Base-by-base conservation (phyloP, 768 basidiomycete species). In the Hemileccinum impolitum region DNA sequence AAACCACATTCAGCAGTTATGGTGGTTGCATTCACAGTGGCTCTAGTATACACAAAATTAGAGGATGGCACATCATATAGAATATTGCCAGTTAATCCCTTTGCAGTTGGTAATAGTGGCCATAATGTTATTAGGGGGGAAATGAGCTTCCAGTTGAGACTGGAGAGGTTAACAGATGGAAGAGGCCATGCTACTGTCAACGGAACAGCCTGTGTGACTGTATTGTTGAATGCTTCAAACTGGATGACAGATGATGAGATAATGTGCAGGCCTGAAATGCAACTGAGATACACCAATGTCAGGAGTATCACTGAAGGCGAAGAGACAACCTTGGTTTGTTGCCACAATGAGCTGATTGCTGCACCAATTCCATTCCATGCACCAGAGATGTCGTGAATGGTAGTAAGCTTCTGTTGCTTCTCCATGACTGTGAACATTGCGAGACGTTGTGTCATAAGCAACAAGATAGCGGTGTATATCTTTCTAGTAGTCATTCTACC, bases 361-460 rank as follows among this genome's bases (percentile, higher is more conserved):
- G 61, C 51, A 3, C 63, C 63, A 28, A 64, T 47, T 6, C 63
- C 63, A 1, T 41, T 45, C 63, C 63, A 64, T 4, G 63, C 58
- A 4, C 45, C 28, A 3, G 25, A 43, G 9, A 50, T 45, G 17
- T 64, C 63, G 13, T 64, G 63, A 1, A 53, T 31, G 0, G 50
- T 48, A 6, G 61, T 59, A 34, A 64, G 53, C 7, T 40, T 61
- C 38, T 51, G 59, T 5, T 21, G 19, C 15, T 31, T 38, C 1
- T 21, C 3, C 34, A 63, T 43, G 25, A 21, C 37, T 4, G 40
- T 30, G 6, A 51, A 48, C 30, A 59, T 17, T 19, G 50, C 48
- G 7, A 61, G 54, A 9, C 34, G 48, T 25, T 59, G 60, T 1
- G 50, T 58, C 2, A 47, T 14, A 14, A 53, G 17, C 1, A 64